Conservation (phyloP, 176 grass and related monocot genomes). For the Puccinellia tenuiflora region DNA sequence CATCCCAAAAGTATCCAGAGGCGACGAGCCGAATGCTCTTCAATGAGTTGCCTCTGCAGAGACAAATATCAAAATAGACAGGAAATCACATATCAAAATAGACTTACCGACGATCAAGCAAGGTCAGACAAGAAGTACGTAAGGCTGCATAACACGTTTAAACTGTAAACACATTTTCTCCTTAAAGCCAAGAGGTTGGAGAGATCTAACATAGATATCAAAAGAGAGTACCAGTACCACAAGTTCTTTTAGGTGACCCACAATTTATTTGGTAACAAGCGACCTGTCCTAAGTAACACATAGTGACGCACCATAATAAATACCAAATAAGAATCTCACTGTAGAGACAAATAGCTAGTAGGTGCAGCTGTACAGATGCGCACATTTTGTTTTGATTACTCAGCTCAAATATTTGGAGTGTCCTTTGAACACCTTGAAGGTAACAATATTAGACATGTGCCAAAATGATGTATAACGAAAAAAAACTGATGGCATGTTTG, state of each 20-base stretch:
- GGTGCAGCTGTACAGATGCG: background rate
- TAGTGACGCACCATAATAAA: background rate
- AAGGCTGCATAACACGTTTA: background rate
- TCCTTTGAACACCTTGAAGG: background rate
- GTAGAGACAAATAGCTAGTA: background rate
- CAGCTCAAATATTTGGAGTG: background rate
- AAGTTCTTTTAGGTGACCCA: background rate
- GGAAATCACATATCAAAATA: background rate
- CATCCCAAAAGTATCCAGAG: background rate
- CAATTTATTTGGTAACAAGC: background rate
- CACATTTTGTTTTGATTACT: background rate
- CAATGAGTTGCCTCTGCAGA: slow-evolving; percentile 30
- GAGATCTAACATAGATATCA: background rate
- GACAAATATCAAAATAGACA: background rate
- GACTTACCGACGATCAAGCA: background rate
- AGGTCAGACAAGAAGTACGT: background rate
- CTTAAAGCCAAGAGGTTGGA: background rate
- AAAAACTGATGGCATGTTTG: too few relatives aligned
- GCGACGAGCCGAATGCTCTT: slow-evolving; percentile 34
- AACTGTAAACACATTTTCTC: background rate
- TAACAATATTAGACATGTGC: background rate
- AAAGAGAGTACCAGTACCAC: background rate
- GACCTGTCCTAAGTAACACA: background rate
- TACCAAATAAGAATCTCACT: background rate
- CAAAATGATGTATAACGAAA: background rate